Conservation (phyloP, 306 rosid species). For the Vachellia pachyceras region DNA sequence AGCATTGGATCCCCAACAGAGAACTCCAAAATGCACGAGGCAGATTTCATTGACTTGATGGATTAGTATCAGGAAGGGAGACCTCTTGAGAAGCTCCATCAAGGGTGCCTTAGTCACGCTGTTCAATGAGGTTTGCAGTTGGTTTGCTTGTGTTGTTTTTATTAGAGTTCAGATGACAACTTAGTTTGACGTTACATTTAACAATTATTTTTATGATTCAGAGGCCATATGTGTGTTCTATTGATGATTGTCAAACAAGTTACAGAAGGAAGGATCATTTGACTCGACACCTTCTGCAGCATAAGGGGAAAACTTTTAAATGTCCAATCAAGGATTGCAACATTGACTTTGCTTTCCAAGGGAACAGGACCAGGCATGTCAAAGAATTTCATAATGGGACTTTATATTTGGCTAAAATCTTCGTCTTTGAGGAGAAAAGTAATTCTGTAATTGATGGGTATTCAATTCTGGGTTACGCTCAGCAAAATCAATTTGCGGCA, state of each 20-base stretch:
- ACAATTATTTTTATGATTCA: constrained; percentile 31
- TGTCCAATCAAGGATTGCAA: constrained; percentile 59
- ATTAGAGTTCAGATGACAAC: not conserved
- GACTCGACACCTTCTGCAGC: constrained; percentile 66
- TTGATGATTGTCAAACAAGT: constrained; percentile 59
- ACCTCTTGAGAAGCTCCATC: constrained; percentile 86
- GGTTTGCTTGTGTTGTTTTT: not conserved
- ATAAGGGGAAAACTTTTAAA: constrained; percentile 55
- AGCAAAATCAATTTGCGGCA: too few species aligned
- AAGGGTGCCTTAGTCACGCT: constrained; percentile 64
- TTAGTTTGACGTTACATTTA: not conserved
- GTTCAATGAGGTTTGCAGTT: constrained; percentile 50
- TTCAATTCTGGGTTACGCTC: too few species aligned
- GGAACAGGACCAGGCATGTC: constrained; percentile 52
- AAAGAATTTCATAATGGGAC: constrained; percentile 46
- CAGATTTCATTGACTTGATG: constrained; percentile 63
- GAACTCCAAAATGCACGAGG: constrained; percentile 99
- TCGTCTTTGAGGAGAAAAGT: too few species aligned
- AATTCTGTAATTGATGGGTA: too few species aligned
- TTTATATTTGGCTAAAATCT: too few species aligned
- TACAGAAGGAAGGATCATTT: constrained; percentile 76
- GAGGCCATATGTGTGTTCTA: constrained; percentile 55
- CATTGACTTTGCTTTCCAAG: constrained; percentile 47
- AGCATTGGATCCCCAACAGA: constrained; percentile 93
- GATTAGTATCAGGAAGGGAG: constrained; percentile 79